Conservation (phyloP, 345 rosid species). For the Gossypium mustelinum region DNA sequence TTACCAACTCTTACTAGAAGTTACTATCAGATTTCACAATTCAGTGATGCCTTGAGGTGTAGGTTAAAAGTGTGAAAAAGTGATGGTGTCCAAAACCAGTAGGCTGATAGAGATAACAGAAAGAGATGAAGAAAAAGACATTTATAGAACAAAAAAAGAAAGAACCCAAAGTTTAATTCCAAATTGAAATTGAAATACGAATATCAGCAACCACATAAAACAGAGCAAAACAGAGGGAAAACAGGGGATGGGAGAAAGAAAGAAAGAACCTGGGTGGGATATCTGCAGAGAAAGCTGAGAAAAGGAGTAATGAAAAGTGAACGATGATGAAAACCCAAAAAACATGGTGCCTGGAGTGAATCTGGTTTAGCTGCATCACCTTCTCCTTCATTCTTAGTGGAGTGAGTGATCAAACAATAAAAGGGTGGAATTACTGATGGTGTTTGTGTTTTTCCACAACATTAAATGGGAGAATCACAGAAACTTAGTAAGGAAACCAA, state of each 20-base stretch:
- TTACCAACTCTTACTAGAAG: slow-evolving; percentile 1
- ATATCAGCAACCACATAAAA: not conserved
- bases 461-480: not conserved
- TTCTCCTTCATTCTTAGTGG: slow-evolving; percentile 13
- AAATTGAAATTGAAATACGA: not conserved
- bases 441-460: not conserved
- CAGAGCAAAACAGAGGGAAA: not conserved
- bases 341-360: not conserved
- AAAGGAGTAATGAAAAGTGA: slow-evolving; percentile 6
- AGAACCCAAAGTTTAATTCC: too few species aligned
- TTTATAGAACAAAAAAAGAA: not conserved
- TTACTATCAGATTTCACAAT: not conserved
- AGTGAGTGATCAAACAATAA: not conserved
- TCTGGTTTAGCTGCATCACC: not conserved
- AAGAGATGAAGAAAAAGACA: not conserved
- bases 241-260: slow-evolving; percentile 8
- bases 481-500: not conserved
- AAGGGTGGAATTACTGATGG: not conserved
- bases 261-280: slow-evolving; percentile 26
- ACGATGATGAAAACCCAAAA: not conserved
- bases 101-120: not conserved
- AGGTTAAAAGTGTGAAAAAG: not conserved
- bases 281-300: not conserved
- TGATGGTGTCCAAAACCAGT: not conserved
- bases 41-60: not conserved